phyloP scores from a whole-genome alignment of 1,139 yeast genomes.

The Geotrichum australiense region DNA sequence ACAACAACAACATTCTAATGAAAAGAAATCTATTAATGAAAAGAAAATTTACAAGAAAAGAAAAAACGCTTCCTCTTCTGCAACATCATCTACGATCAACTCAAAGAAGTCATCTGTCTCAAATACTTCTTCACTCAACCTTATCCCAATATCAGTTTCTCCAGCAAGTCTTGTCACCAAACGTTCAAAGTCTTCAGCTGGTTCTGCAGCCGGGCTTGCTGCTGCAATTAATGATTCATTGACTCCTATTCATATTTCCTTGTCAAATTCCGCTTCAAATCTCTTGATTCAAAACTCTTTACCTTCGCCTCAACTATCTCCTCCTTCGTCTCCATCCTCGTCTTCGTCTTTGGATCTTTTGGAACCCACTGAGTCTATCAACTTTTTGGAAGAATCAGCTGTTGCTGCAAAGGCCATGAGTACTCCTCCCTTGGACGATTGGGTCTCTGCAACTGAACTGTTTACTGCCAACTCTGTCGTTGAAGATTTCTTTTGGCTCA shows the following conservation, averaged over 20 bases:
- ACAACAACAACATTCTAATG: background rate
- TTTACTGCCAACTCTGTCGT: slow-evolving; percentile 12
- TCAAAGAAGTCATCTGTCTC: background rate
- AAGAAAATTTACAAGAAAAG: slow-evolving; percentile 6
- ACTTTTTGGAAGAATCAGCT: background rate
- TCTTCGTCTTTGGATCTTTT: slow-evolving; percentile 8
- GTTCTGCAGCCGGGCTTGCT: slow-evolving; percentile 8
- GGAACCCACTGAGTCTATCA: background rate
- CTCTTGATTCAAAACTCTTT: slow-evolving; percentile 2
- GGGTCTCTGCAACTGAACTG: slow-evolving; percentile 14
- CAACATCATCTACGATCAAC: background rate
- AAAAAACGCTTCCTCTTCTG: background rate
- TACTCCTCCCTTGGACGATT: slow-evolving; percentile 11
- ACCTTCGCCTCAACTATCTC: slow-evolving; percentile 10
- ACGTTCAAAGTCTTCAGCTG: slow-evolving; percentile 12
- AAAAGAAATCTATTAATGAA: slow-evolving; percentile 1
- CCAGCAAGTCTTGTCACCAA: slow-evolving; percentile 15
- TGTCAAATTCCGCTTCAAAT: slow-evolving; percentile 6
- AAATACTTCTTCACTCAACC: background rate
- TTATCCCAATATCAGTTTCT: slow-evolving; percentile 12
- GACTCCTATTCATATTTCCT: slow-evolving; percentile 5
- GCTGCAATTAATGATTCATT: background rate
- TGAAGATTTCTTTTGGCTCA: slow-evolving; percentile 16
- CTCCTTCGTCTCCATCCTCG: slow-evolving; percentile 11
- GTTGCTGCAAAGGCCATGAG: background rate